Evolutionary conservation across 2,329 filamentous ascomycete species (phyloP), one percentile per base, ranked within the genome.

Genomic region (Sclerotinia glacialis): DNA sequence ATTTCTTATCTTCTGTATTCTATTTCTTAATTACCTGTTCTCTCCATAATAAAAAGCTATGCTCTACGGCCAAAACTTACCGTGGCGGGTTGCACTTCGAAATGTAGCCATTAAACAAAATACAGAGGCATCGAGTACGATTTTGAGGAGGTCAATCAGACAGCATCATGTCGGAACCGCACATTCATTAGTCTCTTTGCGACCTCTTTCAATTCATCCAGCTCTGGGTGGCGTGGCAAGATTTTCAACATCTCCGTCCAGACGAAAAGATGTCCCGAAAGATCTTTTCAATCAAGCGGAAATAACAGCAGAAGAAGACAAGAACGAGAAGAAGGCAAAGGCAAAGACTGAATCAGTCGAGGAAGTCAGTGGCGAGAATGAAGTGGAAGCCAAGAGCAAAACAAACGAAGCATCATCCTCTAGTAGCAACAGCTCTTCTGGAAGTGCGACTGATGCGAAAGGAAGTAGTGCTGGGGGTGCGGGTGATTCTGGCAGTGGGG

Each of bases 131-230:
- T 70, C 70, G 21, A 70, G 64, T 53, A 50, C 40, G n/a, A 58
- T 69, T 28, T 67, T 67, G 28, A 74, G 73, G 70, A 71, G 66
- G 12, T 72, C 71, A 31, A 52, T 69, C 46, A 67, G 70, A 58
- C 63, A 68, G 44, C 67, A 66, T 28, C 70, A 69, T 42, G 65
- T 72, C 85, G 89, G 72, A 91, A 78, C 72, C 83, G 84, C 69
- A 88, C 77, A 74, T 89, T 77, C 79, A 90, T 82, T 76, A 83
- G 83, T 75, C 86, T 82, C 81, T 84, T 86, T 21, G 87, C 89
- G 70, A 84, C 84, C 59, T 82, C 83, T 67, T 89, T 83, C 66
- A 88, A 86, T 71, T 40, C 58, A 37, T 87, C 79, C 78, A 88
- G 67, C 64, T 59, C 54, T 70, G 42, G 67, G 67, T 68, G 69